phyloP scores from a whole-genome alignment of 2,329 filamentous ascomycete genomes.

The Penicillium olsonii region DNA sequence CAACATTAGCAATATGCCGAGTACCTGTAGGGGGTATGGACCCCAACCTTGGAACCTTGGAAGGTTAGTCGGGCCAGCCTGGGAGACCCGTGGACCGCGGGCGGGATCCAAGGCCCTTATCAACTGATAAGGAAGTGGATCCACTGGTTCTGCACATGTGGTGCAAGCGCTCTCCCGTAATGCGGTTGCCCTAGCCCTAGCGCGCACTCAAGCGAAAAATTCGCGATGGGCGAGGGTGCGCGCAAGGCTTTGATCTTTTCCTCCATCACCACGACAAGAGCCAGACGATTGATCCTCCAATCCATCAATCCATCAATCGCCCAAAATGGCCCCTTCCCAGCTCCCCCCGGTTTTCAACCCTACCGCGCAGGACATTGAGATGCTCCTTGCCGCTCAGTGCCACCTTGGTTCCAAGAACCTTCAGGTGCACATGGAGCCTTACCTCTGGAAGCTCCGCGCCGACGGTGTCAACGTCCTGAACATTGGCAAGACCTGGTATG shows the following conservation, averaged over 20 bases:
- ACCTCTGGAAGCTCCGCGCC: conserved; percentile 99
- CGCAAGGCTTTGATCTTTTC: conserved; percentile 32
- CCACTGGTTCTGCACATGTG: not conserved
- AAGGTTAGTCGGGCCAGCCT: too few species aligned
- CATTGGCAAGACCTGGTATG: conserved; percentile 99
- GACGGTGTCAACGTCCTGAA: conserved; percentile 99
- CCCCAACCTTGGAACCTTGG: too few species aligned
- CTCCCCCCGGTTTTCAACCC: conserved; percentile 95
- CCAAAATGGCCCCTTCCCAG: conserved; percentile 93
- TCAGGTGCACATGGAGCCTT: conserved; percentile 99
- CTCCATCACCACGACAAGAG: conserved; percentile 45
- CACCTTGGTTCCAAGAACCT: conserved; percentile 99
- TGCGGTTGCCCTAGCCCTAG: conserved; percentile 28
- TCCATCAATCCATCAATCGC: conserved; percentile 51
- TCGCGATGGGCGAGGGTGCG: conserved; percentile 27
- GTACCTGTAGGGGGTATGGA: too few species aligned
- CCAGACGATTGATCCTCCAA: conserved; percentile 49
- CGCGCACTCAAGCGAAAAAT: conserved; percentile 43
- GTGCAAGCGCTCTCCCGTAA: not conserved
- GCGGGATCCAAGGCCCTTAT: too few species aligned
- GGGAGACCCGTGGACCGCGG: too few species aligned
- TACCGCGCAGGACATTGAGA: conserved; percentile 98
- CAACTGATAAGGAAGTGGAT: too few species aligned
- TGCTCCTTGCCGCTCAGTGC: conserved; percentile 94
- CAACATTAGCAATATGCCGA: too few species aligned